Evolutionary conservation across 78 protist genomes (phyloP).

Genomic region (Dictyostelium capitatum): DNA sequence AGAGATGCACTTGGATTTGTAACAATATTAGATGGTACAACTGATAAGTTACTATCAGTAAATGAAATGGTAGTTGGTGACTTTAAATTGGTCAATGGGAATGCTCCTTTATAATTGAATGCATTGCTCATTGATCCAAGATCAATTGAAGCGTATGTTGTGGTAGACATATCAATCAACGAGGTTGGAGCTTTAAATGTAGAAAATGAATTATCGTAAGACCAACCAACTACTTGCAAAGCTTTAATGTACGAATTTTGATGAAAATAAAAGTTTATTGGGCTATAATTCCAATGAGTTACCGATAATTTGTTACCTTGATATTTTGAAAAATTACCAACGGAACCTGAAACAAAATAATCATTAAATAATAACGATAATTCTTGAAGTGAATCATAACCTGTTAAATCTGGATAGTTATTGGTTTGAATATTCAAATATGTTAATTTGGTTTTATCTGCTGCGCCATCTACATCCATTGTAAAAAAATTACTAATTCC

Average conservation of each 20-base stretch:
- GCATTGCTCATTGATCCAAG: too few relatives aligned
- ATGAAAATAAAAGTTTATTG: neutral
- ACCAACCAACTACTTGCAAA: neutral
- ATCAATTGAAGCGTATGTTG: neutral
- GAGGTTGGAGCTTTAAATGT: neutral
- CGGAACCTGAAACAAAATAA: neutral
- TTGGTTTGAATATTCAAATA: neutral
- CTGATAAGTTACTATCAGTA: neutral
- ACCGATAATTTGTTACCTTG: neutral
- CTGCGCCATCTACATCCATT: too few relatives aligned
- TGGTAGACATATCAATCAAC: neutral
- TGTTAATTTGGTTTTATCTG: too few relatives aligned
- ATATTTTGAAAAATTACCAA: neutral
- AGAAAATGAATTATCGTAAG: too few relatives aligned
- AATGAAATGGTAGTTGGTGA: neutral
- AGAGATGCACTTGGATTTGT: neutral
- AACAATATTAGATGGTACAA: neutral
- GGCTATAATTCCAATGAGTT: neutral
- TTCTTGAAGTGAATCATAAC: neutral
- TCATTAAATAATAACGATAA: neutral
- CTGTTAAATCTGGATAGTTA: neutral
- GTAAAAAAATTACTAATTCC: too few relatives aligned
- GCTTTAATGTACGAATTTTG: neutral
- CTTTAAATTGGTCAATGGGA: neutral
- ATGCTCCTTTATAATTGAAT: too few relatives aligned